These are phyloP conservation scores for Pseudisothecium myosuroides DNA, from an alignment of 225 moss, liverwort and hornwort species.

Conservation along the genomic window DNA sequence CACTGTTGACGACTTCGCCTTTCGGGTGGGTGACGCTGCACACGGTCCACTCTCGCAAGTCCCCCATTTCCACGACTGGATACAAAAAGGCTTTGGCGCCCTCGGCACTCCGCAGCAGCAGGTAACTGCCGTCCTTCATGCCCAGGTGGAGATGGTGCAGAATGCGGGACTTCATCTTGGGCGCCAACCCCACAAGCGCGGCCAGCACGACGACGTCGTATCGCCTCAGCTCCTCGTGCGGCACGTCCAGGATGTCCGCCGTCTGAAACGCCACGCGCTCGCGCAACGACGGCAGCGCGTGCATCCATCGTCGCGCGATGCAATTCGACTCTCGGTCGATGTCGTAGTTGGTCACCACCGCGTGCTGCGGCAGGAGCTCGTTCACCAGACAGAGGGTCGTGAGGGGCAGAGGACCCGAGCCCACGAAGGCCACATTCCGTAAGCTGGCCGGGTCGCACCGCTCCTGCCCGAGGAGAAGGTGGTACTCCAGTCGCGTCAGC, in stretches of 20 bases:
- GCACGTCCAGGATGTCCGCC: neutral
- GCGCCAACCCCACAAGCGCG: neutral
- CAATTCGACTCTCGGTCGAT: neutral
- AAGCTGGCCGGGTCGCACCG: neutral
- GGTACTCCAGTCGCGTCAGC: neutral
- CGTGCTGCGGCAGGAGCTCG: neutral
- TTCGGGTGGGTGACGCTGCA: slow-evolving; percentile 2
- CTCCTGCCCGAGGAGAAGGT: neutral
- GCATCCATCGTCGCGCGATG: neutral
- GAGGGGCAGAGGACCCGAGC: slow-evolving; percentile 1
- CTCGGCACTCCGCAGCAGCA: neutral
- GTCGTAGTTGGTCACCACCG: neutral
- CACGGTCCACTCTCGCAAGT: neutral
- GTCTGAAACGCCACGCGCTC: neutral
- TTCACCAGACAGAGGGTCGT: neutral
- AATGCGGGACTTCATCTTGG: neutral
- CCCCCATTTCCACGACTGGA: neutral
- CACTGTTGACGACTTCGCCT: slow-evolving; percentile 6
- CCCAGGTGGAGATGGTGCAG: neutral
- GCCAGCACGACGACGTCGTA: neutral
- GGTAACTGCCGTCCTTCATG: slow-evolving; percentile 3
- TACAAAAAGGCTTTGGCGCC: slow-evolving; percentile 3
- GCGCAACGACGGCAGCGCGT: neutral
- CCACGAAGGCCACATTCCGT: neutral
- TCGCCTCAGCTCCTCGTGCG: neutral